Percentiles rank a stretch among this genome's conserved stretches.
phyloP scores from a whole-genome alignment of 208 protist species.

The Trypanosoma boissoni region DNA sequence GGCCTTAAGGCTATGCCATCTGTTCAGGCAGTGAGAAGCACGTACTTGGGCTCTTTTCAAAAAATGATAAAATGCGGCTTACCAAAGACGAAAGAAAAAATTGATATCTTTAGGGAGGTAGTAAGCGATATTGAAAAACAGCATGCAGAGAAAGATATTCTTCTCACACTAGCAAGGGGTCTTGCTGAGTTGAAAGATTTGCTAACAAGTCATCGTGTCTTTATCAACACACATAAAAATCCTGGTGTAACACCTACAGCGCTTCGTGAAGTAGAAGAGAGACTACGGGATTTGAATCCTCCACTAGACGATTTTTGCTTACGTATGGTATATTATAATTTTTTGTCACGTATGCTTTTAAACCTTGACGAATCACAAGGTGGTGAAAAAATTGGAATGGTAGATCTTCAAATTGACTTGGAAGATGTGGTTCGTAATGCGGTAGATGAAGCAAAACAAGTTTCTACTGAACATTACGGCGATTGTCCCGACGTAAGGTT shows the following conservation, averaged over 20 bases:
- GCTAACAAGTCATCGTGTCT: slow-evolving; percentile 53
- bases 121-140: slow-evolving; percentile 71
- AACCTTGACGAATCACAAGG: slow-evolving; percentile 32
- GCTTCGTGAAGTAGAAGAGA: slow-evolving; percentile 53
- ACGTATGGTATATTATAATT: slow-evolving; percentile 84
- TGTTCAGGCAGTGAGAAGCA: slow-evolving; percentile 65
- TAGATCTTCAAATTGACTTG: slow-evolving; percentile 85
- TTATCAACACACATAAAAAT: slow-evolving; percentile 53
- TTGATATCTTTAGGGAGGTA: slow-evolving; percentile 51
- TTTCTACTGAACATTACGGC: slow-evolving; percentile 90
- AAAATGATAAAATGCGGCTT: slow-evolving; percentile 68
- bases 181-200: slow-evolving; percentile 84
- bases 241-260: slow-evolving; percentile 18
- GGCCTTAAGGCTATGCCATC: slow-evolving; percentile 86
- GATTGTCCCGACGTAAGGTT: slow-evolving; percentile 88
- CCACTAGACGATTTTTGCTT: slow-evolving; percentile 66
- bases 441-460: slow-evolving; percentile 81
- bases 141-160: slow-evolving; percentile 58
- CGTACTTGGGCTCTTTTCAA: slow-evolving; percentile 68
- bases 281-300: slow-evolving; percentile 55
- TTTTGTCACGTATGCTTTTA: slow-evolving; percentile 77
- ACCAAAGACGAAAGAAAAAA: slow-evolving; percentile 38
- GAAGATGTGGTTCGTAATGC: slow-evolving; percentile 79
- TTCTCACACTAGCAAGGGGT: slow-evolving; percentile 76
- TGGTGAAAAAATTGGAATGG: slow-evolving; percentile 68